Base-by-base conservation (phyloP, 2,329 filamentous ascomycete species). In the Madurella mycetomatis region DNA sequence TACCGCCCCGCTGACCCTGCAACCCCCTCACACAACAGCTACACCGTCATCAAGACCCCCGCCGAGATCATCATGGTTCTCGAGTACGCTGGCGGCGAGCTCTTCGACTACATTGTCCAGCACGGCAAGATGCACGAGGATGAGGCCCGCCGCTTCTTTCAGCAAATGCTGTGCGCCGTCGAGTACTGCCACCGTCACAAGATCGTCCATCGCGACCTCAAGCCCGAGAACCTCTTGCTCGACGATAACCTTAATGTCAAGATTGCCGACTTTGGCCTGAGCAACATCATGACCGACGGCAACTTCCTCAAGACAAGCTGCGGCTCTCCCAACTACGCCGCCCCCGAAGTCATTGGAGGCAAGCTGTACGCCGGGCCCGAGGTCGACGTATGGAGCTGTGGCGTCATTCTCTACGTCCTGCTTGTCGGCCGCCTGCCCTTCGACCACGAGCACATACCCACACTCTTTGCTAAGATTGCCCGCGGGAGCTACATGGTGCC, bases 281-380 rank as follows among this genome's bases (percentile, higher is more conserved):
- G 92, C 76, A 99, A 99, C 70, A 99, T 99, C 74, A 99, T 99
- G 94, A 97, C 94, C 0, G 94, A 99, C 69, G 94, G 94, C 25
- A 99, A 99, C 70, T 99, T 99, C 69, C 82, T 99, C 66, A 97
- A 96, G 76, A 99, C 94, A 1, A 97, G 92, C 69, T 99, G 94
- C 66, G 94, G 94, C 50, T 97, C 92, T 68, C 94, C 94, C 41
- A 99, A 99, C 72, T 99, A 99, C 71, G 94, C 94, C 12, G 94
- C 94, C 1, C 94, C 94, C 7, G 94, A 99, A 71, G 94, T 99
- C 57, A 97, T 99, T 67, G 94, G 92, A 52, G 94, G 94, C 19
- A 99, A 97, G 77, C 79, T 97, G 51, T 99, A 99, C 68, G 94
- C 94, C 16, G 94, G 94, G 1, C 92, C 94, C 0, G 94, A 99